Percentiles rank a stretch among this genome's conserved stretches.
Conservation (phyloP, 768 basidiomycete genomes). For the Asterophora parasitica region DNA sequence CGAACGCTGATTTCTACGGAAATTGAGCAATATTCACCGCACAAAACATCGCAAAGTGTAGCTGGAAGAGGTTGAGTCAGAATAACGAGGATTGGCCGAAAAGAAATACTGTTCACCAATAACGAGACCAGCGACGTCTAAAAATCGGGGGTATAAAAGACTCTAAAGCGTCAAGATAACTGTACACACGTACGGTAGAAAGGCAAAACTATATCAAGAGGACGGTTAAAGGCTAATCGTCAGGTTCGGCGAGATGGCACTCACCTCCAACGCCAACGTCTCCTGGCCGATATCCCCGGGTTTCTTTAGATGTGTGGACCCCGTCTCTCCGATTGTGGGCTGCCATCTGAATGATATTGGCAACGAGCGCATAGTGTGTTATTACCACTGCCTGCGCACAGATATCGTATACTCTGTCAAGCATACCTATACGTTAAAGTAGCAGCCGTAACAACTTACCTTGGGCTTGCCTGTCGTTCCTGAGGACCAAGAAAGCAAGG, state of each 20-base stretch:
- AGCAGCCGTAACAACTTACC: constrained; percentile 24
- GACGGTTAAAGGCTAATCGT: constrained; percentile 10
- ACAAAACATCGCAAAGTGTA: constrained; percentile 52
- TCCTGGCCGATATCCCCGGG: constrained; percentile 39
- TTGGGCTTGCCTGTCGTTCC: constrained; percentile 68
- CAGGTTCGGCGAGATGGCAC: constrained; percentile 5
- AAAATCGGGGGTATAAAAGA: constrained; percentile 7
- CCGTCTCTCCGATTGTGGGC: constrained; percentile 31
- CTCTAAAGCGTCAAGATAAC: constrained; percentile 27
- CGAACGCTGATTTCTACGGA: not conserved
- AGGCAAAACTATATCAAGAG: constrained; percentile 24
- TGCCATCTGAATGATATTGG: constrained; percentile 50
- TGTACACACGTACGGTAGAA: constrained; percentile 42
- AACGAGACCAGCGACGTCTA: constrained; percentile 43
- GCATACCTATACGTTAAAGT: constrained; percentile 1
- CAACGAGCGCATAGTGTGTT: constrained; percentile 50
- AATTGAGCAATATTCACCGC: constrained; percentile 30
- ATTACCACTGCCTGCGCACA: constrained; percentile 42
- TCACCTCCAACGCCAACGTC: constrained; percentile 41
- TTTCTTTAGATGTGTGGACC: constrained; percentile 21
- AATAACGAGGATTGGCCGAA: constrained; percentile 3
- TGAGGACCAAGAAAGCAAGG: constrained; percentile 61
- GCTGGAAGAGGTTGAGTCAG: constrained; percentile 26
- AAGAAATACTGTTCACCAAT: constrained; percentile 37
- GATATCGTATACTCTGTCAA: constrained; percentile 5